Evolutionary conservation across 148 eudicot species (phyloP), one percentile per base, ranked within the genome.

Genomic region (Salicornia ramosissima): DNA sequence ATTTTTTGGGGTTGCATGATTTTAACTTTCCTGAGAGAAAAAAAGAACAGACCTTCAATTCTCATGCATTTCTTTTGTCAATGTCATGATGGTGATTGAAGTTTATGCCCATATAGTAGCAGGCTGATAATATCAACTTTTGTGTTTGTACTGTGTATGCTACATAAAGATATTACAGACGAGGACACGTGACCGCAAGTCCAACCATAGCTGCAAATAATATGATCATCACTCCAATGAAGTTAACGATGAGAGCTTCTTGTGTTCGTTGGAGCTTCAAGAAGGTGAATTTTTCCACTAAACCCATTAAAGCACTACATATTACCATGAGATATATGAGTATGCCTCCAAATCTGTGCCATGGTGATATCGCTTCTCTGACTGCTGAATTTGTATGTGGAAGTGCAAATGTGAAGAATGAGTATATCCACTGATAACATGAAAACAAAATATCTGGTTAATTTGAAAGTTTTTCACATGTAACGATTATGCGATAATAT

Each of bases 181-280:
- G 65, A 10, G 81, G 84, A 72, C 82, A 74, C 47, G 77, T 46
- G 74, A 79, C 80, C 19, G 64, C 56, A 39, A 83, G 69, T 43
- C 79, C 79, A 64, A 83, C 91, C 43, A 80, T 68, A 18, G 74
- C 26, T 13, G 76, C 85, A 59, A 79, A 85, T 22, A 85, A 54
- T 69, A 84, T 69, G 55, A 87, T 56, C 56, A 87, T 70, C 28
- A 87, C 71, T 28, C 86, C 85, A 10, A 80, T 87, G 53, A 87
- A 85, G 73, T 87, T 87, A 2, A 87, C 49, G 2, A 83, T 46
- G 2, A 83, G 71, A 16, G 81, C 85, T 81, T 85, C 85, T 69
- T 79, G 82, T 64, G 52, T 51, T 16, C 70, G 71, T 10, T 13
- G 14, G 1, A 84, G 72, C 28, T 71, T 57, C 36, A 58, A 46